Base-by-base conservation (phyloP, 176 grass and related monocot species). In the Bothriochloa decipiens region DNA sequence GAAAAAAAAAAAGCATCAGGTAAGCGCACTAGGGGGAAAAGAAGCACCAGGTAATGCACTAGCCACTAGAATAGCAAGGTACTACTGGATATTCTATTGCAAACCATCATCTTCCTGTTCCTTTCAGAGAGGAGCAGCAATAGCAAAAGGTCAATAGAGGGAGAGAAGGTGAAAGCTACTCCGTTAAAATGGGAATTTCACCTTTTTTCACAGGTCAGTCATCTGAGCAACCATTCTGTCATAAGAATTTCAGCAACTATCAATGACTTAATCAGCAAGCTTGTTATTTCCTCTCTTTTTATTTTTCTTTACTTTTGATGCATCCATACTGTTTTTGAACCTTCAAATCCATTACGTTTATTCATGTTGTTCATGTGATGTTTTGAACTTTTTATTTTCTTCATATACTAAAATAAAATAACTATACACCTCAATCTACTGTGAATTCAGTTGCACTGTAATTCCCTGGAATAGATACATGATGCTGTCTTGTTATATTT, bases 81-180 rank as follows among this genome's bases (percentile, higher is more conserved):
- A 13, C 40, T 75, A 76, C 15, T 72, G 23, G 6, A 4, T 32
- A 78, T 28, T 75, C 28, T 81, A 65, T 42, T 75, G 35, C 46
- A 76, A 87, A 10, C 25, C 46, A 47, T 61, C 25, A 60, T 9
- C 36, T 69, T 23, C 17, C 55, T 23, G 61, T 64, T 63, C 37
- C 26, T 79, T 78, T 61, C 13, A 57, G 75, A 72, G 50, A 77
- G 36, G 33, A 79, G 8, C 36, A 42, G n/a, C 36, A 42, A 15
- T 23, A 52, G 42, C 7, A 62, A 68, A 78, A 49, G 46, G 22
- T 68, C 36, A 78, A 78, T 39, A 41, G 74, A 76, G 33, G 11
- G 23, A 78, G 23, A 41, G 67, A 61, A 75, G 28, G 50, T 82
- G 83, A 72, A 37, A 62, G 55, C 74, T 72, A 79, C 87, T 63